A percentile compares a stretch with the other conserved stretches of the same genome.
Conservation (phyloP, 2,329 filamentous ascomycete genomes). For the Hypoxylon sp. region DNA sequence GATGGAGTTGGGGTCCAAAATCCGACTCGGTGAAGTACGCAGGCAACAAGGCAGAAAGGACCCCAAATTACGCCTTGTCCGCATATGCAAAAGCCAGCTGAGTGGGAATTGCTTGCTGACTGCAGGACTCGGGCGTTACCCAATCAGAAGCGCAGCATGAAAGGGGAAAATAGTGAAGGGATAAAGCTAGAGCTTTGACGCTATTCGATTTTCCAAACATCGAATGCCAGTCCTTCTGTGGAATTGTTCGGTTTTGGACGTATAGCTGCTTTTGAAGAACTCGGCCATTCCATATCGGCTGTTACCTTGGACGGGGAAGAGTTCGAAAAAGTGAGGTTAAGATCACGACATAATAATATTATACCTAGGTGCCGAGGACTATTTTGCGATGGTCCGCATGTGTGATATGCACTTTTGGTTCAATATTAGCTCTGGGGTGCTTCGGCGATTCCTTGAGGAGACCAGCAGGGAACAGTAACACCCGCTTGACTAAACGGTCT, state of each 20-base stretch:
- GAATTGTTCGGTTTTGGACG: conserved; percentile 50
- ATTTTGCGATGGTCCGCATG: conserved; percentile 27
- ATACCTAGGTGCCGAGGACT: conserved; percentile 23
- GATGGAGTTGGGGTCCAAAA: conserved; percentile 55
- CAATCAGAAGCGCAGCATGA: conserved; percentile 50
- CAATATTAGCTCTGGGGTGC: conserved; percentile 7
- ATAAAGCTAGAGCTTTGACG: conserved; percentile 47
- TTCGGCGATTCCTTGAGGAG: conserved; percentile 25
- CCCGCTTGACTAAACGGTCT: conserved; percentile 4
- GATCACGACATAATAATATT: conserved; percentile 32
- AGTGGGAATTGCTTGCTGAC: conserved; percentile 54
- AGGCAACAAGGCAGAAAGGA: conserved; percentile 58
- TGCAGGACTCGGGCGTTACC: conserved; percentile 54
- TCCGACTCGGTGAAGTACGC: conserved; percentile 55
- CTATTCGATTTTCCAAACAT: conserved; percentile 44
- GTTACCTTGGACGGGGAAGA: conserved; percentile 37
- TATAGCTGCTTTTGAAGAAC: conserved; percentile 46
- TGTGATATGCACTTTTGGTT: conserved; percentile 19
- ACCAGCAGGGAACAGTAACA: conserved; percentile 17
- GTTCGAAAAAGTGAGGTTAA: conserved; percentile 32
- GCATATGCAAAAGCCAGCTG: conserved; percentile 51
- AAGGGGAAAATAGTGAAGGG: conserved; percentile 41
- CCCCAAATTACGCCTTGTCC: conserved; percentile 53
- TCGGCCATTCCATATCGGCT: conserved; percentile 34
- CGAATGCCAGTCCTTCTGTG: conserved; percentile 44